These are phyloP conservation scores for Mycena capillaripes DNA, from an alignment of 768 basidiomycete species.

Conservation along the genomic window DNA sequence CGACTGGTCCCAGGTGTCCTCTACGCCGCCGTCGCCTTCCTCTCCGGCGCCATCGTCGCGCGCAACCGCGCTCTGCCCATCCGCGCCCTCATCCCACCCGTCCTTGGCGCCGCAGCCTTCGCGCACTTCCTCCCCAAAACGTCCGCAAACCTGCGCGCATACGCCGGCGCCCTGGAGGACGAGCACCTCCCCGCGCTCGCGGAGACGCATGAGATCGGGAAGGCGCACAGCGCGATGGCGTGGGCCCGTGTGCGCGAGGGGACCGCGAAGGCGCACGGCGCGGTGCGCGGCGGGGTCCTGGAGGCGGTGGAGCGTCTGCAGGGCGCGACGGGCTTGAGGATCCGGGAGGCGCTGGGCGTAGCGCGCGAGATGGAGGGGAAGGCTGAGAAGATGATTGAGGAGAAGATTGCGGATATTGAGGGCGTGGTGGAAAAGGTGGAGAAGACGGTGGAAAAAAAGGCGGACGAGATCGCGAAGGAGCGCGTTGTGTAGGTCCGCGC, in stretches of 20 bases:
- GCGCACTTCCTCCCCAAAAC: conserved; percentile 84
- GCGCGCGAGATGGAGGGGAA: conserved; percentile 48
- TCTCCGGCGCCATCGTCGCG: conserved; percentile 89
- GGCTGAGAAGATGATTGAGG: conserved; percentile 19
- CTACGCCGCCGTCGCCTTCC: conserved; percentile 90
- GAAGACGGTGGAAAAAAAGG: neutral
- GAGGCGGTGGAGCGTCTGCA: conserved; percentile 16
- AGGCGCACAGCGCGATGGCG: conserved; percentile 24
- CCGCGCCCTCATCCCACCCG: conserved; percentile 82
- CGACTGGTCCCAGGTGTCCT: conserved; percentile 90
- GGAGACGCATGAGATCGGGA: conserved; percentile 20
- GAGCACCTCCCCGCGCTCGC: conserved; percentile 14
- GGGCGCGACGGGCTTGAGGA: conserved; percentile 78
- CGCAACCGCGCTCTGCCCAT: conserved; percentile 80
- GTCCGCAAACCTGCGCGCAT: neutral
- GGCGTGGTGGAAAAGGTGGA: neutral
- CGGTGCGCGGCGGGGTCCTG: neutral
- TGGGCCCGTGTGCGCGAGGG: conserved; percentile 19
- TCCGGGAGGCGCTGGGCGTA: conserved; percentile 70
- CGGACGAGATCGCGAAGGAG: conserved; percentile 19
- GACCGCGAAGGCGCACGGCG: neutral
- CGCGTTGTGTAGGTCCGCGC: conserved; percentile 18
- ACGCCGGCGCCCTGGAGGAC: conserved; percentile 14
- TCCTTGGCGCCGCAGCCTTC: conserved; percentile 77
- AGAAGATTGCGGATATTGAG: conserved; percentile 1